phyloP scores from a whole-genome alignment of 1,284 basidiomycete species.

The Sanghuangporus weigelae region DNA sequence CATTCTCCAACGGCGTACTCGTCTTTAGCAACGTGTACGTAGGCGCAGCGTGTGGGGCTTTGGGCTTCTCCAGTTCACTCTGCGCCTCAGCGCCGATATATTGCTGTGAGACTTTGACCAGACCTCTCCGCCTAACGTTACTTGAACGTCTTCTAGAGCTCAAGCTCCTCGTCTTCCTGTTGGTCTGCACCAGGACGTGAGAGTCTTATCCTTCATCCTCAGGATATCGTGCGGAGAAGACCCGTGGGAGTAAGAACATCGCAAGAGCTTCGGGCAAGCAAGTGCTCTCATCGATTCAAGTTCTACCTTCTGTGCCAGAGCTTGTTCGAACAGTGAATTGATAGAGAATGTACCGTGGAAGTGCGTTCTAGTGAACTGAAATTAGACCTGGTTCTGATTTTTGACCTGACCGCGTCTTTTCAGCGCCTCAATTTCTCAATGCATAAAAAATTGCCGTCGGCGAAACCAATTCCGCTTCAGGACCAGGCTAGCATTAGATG shows the following conservation, averaged over 20 bases:
- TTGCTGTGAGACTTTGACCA: constrained; percentile 1
- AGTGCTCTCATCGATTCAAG: background rate
- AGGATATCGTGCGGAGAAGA: background rate
- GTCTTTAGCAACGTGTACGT: background rate
- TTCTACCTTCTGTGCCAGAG: background rate
- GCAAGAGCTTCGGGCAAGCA: background rate
- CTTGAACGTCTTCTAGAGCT: background rate
- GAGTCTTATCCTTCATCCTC: background rate
- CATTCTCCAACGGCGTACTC: background rate
- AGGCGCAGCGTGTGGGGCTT: background rate
- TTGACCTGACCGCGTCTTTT: background rate
- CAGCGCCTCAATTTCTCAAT: background rate
- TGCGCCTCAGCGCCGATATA: background rate
- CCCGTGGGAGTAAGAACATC: background rate
- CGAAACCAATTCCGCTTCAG: background rate
- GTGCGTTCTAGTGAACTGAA: no score
- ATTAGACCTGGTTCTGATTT: background rate
- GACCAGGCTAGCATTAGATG: background rate
- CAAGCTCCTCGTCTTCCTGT: background rate
- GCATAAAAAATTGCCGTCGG: background rate
- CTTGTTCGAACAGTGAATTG: background rate
- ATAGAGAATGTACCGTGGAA: background rate
- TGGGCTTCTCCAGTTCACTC: background rate
- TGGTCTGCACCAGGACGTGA: background rate
- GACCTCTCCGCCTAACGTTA: background rate